These are phyloP conservation scores for Malassezia vespertilionis DNA, from an alignment of 1,284 basidiomycete genomes.

Conservation along the genomic window DNA sequence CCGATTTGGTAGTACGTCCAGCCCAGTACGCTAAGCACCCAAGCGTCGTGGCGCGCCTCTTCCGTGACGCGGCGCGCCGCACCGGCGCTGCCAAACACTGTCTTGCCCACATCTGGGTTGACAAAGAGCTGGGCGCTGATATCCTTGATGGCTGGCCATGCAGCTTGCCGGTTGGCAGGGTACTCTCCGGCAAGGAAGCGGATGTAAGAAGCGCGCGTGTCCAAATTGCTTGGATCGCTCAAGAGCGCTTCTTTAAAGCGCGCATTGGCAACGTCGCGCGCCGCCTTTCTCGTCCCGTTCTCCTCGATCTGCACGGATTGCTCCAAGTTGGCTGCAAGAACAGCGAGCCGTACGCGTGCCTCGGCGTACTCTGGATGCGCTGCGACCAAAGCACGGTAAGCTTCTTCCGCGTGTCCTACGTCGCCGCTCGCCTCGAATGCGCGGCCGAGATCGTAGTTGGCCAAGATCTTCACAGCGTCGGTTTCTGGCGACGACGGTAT, in stretches of 20 bases:
- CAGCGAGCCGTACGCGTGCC: conserved; percentile 42
- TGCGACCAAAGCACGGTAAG: conserved; percentile 33
- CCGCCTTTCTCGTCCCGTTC: too few relatives aligned
- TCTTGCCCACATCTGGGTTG: conserved; percentile 20
- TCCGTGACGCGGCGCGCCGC: conserved; percentile 31
- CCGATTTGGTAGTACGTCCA: conserved; percentile 46
- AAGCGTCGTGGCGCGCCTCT: conserved; percentile 34
- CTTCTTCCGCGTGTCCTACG: conserved; percentile 29
- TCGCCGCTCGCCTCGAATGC: conserved; percentile 31
- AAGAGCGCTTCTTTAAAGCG: conserved; percentile 39
- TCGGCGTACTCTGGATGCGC: conserved; percentile 45
- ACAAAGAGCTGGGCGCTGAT: conserved; percentile 39
- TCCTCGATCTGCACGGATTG: conserved; percentile 14
- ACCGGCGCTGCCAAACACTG: conserved; percentile 27
- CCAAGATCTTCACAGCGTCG: conserved; percentile 29
- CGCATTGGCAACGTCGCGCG: conserved; percentile 27
- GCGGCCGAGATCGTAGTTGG: conserved; percentile 42
- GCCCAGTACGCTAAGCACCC: conserved; percentile 34
- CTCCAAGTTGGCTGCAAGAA: conserved; percentile 26
- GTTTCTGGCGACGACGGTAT: conserved; percentile 13
- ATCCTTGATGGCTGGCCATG: conserved; percentile 42
- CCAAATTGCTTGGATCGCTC: conserved; percentile 37
- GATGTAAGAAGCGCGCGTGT: conserved; percentile 38
- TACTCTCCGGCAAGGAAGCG: conserved; percentile 44
- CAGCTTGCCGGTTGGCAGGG: conserved; percentile 28